A percentile compares a stretch with the other conserved stretches of the same genome.
Conservation (phyloP, 352 stramenopile species). For the Phytophthora podocarpi region DNA sequence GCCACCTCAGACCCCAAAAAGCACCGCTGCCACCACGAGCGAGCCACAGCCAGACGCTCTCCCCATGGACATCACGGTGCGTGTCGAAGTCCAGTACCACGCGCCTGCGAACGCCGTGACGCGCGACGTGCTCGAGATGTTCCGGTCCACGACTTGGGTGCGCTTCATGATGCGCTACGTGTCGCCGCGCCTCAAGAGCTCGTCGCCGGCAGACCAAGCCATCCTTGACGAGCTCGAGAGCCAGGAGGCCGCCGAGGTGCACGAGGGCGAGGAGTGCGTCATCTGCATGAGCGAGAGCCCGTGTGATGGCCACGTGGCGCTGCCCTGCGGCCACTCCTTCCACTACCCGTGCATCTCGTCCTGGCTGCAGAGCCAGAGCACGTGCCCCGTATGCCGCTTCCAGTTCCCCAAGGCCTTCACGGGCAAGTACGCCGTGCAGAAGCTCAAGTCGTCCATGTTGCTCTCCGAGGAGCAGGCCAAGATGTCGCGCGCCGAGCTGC, state of each 20-base stretch:
- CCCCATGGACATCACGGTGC: slow-evolving; percentile 67
- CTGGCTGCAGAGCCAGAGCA: slow-evolving; percentile 91
- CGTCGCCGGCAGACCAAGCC: slow-evolving; percentile 60
- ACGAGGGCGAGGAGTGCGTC: slow-evolving; percentile 65
- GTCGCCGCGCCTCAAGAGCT: slow-evolving; percentile 68
- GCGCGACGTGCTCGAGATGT: slow-evolving; percentile 70
- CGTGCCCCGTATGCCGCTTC: slow-evolving; percentile 94
- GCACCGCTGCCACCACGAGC: slow-evolving; percentile 18
- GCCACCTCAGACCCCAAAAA: neutral
- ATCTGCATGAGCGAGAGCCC: slow-evolving; percentile 91
- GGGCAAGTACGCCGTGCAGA: slow-evolving; percentile 72
- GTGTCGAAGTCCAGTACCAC: slow-evolving; percentile 76
- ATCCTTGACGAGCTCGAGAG: slow-evolving; percentile 57
- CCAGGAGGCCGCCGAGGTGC: slow-evolving; percentile 35
- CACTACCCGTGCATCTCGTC: slow-evolving; percentile 92
- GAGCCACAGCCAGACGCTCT: slow-evolving; percentile 16
- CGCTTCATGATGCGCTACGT: slow-evolving; percentile 83
- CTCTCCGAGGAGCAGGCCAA: slow-evolving; percentile 50
- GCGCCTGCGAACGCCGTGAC: slow-evolving; percentile 51
- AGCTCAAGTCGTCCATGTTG: slow-evolving; percentile 65
- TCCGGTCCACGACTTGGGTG: slow-evolving; percentile 75
- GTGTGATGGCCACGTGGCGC: slow-evolving; percentile 53
- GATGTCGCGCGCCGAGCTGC: slow-evolving; percentile 45
- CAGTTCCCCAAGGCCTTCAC: slow-evolving; percentile 83
- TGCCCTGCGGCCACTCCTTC: slow-evolving; percentile 93